Evolutionary conservation across 352 stramenopile genomes (phyloP).

Genomic region (Phytophthora fragariaefolia): DNA sequence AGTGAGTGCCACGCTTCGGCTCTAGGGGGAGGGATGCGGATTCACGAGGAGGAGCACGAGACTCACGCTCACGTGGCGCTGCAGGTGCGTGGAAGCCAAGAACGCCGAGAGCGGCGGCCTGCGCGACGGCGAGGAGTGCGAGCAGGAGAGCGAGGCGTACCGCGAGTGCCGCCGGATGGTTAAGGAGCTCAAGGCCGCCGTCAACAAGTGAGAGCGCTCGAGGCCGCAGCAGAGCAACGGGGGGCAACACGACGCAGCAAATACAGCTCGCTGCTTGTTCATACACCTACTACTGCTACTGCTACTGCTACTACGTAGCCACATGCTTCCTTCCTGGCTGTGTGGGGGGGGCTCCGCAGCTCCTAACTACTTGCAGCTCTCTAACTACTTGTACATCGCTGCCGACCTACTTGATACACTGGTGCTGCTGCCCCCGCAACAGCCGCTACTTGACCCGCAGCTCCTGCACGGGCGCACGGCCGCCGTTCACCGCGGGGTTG

Average conservation of each 20-base stretch:
- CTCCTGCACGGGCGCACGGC: constrained; percentile 29
- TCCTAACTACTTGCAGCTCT: too few relatives aligned
- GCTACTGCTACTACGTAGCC: constrained; percentile 7
- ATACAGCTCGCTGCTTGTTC: constrained; percentile 13
- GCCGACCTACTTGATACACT: constrained; percentile 16
- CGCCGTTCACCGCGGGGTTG: constrained; percentile 17
- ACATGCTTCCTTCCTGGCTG: too few relatives aligned
- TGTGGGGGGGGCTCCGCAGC: too few relatives aligned
- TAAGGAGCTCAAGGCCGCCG: constrained; percentile 42
- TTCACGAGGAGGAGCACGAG: constrained; percentile 9
- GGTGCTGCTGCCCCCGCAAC: neutral
- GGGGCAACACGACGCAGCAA: constrained; percentile 13
- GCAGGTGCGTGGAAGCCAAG: constrained; percentile 68
- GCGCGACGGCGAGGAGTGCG: constrained; percentile 77
- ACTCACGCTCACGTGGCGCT: constrained; percentile 18
- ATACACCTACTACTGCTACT: constrained; percentile 19
- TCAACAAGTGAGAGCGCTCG: constrained; percentile 24
- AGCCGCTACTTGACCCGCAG: constrained; percentile 31
- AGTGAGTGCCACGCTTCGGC: constrained; percentile 48
- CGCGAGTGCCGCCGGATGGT: constrained; percentile 62
- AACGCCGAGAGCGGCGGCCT: constrained; percentile 64
- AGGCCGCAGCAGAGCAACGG: neutral
- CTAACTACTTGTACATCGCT: constrained; percentile 23
- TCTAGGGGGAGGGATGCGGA: neutral
- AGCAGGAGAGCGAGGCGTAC: constrained; percentile 67